Evolutionary conservation across 495 filamentous ascomycete species (phyloP), one percentile per base, ranked within the genome.

Genomic region (Xylaria grammica): DNA sequence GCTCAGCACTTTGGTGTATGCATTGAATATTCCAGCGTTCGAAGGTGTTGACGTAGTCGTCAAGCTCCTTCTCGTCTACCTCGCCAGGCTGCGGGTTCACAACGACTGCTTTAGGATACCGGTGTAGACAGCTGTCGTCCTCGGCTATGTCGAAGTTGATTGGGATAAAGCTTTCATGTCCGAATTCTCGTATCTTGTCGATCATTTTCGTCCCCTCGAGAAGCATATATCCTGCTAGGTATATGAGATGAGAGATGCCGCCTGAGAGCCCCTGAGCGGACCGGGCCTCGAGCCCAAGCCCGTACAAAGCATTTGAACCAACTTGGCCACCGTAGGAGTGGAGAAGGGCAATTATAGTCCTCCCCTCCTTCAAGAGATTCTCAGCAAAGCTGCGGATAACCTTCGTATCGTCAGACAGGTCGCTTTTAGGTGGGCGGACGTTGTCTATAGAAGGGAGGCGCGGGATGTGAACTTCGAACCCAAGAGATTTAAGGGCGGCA

Each of bases 251-350:
- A 4, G 53, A 54, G n/a, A 77, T 60, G 7, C 74, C 73, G 22
- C 74, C 71, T 0, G 51, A 2, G 13, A 32, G 45, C 19, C 57
- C 57, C 30, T 52, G n/a, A 20, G 50, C 34, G 40, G 53, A 36
- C 29, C 69, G 60, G 3, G 32, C 34, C 26, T 64, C 29, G 27
- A 64, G 4, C 13, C 68, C 62, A 1, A 78, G 60, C 8, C 67
- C 74, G 58, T 70, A 32, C 0, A 75, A 45, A 2, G 70, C 71
- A 42, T 75, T 70, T 30, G 69, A 74, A 22, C 71, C 74, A 42
- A 76, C 70, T 22, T 67, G 62, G 3, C 67, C 72, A 50, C 76
- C 71, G 66, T 76, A 73, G 0, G 75, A 77, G 60, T 77, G 76
- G 70, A 75, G 70, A 26, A 79, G 32, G 13, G 63, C 67, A 48